These are phyloP conservation scores for Endoconidiophora laricicola DNA, from an alignment of 2,329 filamentous ascomycete genomes.

Conservation along the genomic window DNA sequence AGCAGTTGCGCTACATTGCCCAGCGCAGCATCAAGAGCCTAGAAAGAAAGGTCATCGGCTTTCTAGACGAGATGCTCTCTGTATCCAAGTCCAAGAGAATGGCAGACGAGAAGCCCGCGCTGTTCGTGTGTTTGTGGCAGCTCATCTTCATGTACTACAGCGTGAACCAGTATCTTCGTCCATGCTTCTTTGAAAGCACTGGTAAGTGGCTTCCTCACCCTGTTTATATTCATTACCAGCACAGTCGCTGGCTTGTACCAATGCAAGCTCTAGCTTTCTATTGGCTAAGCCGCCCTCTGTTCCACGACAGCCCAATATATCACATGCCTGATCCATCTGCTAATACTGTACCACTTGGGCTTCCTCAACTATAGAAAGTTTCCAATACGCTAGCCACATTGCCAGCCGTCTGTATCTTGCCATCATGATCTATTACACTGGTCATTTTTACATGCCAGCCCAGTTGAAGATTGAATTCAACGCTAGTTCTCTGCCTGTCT, in stretches of 20 bases:
- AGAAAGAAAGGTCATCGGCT: constrained; percentile 25
- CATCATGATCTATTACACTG: constrained; percentile 16
- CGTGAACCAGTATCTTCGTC: constrained; percentile 15
- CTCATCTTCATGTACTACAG: constrained; percentile 32
- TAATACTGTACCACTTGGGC: not conserved
- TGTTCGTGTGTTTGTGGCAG: constrained; percentile 34
- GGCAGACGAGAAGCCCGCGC: constrained; percentile 24
- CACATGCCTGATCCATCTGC: too few species aligned
- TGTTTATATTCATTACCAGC: not conserved
- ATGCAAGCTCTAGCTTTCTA: not conserved
- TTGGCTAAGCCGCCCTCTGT: too few species aligned
- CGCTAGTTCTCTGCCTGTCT: not conserved
- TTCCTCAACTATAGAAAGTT: not conserved
- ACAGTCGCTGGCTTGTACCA: not conserved
- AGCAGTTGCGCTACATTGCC: constrained; percentile 25
- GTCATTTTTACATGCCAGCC: constrained; percentile 14
- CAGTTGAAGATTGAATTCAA: constrained; percentile 13
- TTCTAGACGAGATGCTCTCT: constrained; percentile 24
- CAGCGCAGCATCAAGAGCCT: constrained; percentile 22
- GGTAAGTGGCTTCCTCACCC: constrained; percentile 16
- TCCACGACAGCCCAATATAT: too few species aligned
- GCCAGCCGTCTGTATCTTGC: constrained; percentile 13
- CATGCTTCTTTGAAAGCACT: too few species aligned
- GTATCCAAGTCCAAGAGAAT: constrained; percentile 20
- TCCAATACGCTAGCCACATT: not conserved